Conservation (phyloP, 2,329 filamentous ascomycete genomes). For the Fusarium proliferatum region DNA sequence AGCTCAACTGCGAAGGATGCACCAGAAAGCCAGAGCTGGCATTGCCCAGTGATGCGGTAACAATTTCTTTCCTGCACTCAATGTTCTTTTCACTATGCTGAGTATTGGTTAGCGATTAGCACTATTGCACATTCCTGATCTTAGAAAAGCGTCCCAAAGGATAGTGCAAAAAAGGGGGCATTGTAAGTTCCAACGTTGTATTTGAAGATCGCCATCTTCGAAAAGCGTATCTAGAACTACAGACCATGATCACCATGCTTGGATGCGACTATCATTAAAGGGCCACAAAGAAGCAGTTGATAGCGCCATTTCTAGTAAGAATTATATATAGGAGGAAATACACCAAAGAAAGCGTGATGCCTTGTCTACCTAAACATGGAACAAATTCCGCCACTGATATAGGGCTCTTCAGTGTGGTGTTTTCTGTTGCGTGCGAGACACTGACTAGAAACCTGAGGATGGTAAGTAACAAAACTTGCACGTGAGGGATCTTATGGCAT, state of each 20-base stretch:
- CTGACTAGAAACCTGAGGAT: background rate
- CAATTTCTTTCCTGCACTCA: too few species aligned
- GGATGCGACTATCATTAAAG: background rate
- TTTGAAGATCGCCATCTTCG: background rate
- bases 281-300: background rate
- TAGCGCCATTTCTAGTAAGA: background rate
- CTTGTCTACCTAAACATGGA: background rate
- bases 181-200: background rate
- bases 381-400: background rate
- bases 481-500: background rate
- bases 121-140: background rate
- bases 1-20: conserved; percentile 52
- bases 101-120: background rate
- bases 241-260: background rate
- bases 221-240: background rate
- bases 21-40: conserved; percentile 42
- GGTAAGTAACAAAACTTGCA: background rate
- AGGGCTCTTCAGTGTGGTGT: background rate
- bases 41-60: conserved; percentile 22
- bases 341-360: background rate
- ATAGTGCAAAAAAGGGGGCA: background rate
- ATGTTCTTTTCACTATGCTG: background rate
- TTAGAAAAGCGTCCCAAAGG: background rate
- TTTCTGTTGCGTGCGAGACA: background rate
- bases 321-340: background rate